Base-by-base conservation (phyloP, 75 land plant genomes). In the Sequoiadendron giganteum region DNA sequence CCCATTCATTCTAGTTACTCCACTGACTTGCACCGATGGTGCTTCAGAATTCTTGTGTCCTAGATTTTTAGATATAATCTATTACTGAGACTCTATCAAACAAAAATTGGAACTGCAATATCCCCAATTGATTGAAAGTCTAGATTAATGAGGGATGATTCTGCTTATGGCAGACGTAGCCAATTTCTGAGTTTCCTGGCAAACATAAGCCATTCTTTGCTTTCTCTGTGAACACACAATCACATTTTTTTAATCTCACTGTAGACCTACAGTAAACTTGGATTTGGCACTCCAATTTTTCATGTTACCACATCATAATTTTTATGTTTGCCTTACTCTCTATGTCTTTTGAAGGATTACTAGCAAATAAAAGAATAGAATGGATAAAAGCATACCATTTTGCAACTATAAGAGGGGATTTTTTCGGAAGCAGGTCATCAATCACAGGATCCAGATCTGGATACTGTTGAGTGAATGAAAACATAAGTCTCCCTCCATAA, bases 381-480 rank as follows among this genome's bases (percentile, higher is more conserved):
- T 47, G 30, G 15, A 9, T 19, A 47, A 47, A 45, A n/a, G 42
- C 88, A 32, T 85, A 97, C 99, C 99, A 98, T 92, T 98, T 98
- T 13, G 90, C 95, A 83, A 98, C 99, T 88, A 98, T 97, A 2
- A 98, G 94, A 73, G 99, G 99, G 19, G 95, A 90, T 83, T 98
- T 98, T 90, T 98, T 98, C 3, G 99, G 99, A 79, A 98, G 96
- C 86, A 98, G 87, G 68, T 98, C 99, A 87, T 98, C 99, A 83
- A 98, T 88, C 54, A 95, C 89, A 52, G 97, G 96, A 87, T 98
- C 99, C 91, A 98, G 93, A 79, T 95, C 96, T 40, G 99, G 99
- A 55, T 98, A 98, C 99, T 98, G 92, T 87, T 11, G 49, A 47
- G 48, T 11, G 48, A 40, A 79, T 40, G 38, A 88, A 86, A 86